Base-by-base conservation (phyloP, 2,329 filamentous ascomycete genomes). In the Phialophora macrospora region DNA sequence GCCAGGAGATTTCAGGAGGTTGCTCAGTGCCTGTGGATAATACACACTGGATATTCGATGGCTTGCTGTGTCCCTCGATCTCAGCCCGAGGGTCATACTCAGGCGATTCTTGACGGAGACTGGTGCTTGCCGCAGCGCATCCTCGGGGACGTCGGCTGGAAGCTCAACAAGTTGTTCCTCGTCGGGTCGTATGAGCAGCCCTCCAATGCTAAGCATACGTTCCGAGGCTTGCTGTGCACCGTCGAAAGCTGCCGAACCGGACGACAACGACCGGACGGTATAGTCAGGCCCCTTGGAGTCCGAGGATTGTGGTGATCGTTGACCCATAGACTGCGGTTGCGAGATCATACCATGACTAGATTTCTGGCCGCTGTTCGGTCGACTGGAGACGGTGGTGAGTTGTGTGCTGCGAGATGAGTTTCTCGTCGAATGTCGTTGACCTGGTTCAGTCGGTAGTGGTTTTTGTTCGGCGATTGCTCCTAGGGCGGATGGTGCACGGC, bases 41-140 rank as follows among this genome's bases (percentile, higher is more conserved):
- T 71, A 71, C 22, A 71, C 59, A 48, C 69, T 71, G 11, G 69
- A 71, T 7, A 68, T 66, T 17, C 69, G 67, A 52, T 69, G 69
- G 30, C 66, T 62, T 17, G 63, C 44, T 30, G 65, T 60, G 26
- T 67, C 57, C 52, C 60, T 69, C 28, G 65, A 48, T 24, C 60
- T 62, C 46, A 71, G 52, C 3, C 68, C 67, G 11, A 71, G 55
- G 2, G 70, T 70, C 55, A 71, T 61, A 46, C 71, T 72, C 12
- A 69, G 58, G 20, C 70, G 68, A 56, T 71, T 71, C 41, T 66
- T 70, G 38, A 67, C 62, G n/a, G 71, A 71, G 14, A 72, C 68
- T 17, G 71, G 70, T 12, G 65, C 70, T 46, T 66, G 63, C 22
- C 66, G 68, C 41, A 72, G 66, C 8, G 61, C 52, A 20, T 70